Conservation (phyloP, 2,329 filamentous ascomycete genomes). For the Xylariaceae sp. region DNA sequence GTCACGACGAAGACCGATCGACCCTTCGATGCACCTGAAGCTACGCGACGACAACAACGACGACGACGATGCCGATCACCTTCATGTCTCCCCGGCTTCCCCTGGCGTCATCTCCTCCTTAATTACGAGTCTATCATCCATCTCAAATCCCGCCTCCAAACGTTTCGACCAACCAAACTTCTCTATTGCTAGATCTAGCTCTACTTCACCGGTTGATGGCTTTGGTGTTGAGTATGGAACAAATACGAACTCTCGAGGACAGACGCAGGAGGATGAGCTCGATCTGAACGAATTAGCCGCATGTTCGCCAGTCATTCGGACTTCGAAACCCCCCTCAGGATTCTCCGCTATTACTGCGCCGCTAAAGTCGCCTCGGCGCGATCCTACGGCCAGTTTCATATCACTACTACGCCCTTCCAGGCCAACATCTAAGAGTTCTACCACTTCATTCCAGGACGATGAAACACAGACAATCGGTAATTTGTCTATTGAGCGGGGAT, state of each 20-base stretch:
- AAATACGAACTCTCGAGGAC: conserved; percentile 49
- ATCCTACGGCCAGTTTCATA: conserved; percentile 47
- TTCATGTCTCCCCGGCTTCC: conserved; percentile 44
- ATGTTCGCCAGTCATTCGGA: conserved; percentile 68
- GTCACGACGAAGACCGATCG: conserved; percentile 31
- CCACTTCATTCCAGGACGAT: conserved; percentile 51
- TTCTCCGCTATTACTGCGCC: conserved; percentile 66
- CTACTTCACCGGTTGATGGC: conserved; percentile 39
- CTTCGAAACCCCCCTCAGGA: conserved; percentile 74
- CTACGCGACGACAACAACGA: conserved; percentile 19
- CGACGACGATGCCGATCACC: conserved; percentile 20
- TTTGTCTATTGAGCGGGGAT: conserved; percentile 55
- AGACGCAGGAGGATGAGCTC: conserved; percentile 41
- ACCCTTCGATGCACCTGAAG: conserved; percentile 30
- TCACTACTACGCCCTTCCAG: conserved; percentile 56
- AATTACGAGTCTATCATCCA: conserved; percentile 66
- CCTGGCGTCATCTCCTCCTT: conserved; percentile 66
- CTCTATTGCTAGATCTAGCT: conserved; percentile 36
- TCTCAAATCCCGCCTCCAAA: conserved; percentile 60
- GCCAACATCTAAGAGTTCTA: conserved; percentile 55
- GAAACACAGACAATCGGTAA: conserved; percentile 60
- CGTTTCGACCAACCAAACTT: conserved; percentile 59
- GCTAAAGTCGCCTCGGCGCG: conserved; percentile 48
- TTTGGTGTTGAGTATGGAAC: conserved; percentile 72
- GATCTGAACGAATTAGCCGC: conserved; percentile 57